Evolutionary conservation across 1,284 basidiomycete species (phyloP), one percentile per base, ranked within the genome.

Genomic region (Austroboletus novae-zelandiae): DNA sequence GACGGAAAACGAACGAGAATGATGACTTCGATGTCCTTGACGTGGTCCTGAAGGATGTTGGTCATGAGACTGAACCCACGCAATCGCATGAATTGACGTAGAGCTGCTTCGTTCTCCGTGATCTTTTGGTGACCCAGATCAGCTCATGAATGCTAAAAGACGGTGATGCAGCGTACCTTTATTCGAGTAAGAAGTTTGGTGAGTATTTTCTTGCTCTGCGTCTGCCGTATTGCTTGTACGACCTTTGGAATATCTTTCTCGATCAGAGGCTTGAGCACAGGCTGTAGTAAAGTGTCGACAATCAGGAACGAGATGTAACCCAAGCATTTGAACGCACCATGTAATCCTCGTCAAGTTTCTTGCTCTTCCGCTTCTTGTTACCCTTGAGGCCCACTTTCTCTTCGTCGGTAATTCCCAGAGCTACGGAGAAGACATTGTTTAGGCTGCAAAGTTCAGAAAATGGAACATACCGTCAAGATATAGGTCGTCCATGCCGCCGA

Each of bases 21-120:
- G 31, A 88, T 73, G 30, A 98, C 76, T 36, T 94, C 89, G 23
- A 74, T 58, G 59, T 98, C 91, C 29, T 81, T 77, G 14, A 70
- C 67, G 63, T 94, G 78, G 61, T 98, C 94, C 43, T 89, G 83
- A 30, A 98, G 73, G 40, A 98, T 78, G 64, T 89, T 93, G 43
- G 82, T 87, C 91, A 98, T 94, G 20, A 96, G 74, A 68, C 89
- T 91, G 67, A 97, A 94, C 1, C 94, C 95, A 68, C 97, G 93
- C 63, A 98, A 75, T 29, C 94, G 89, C 83, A 98, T 91, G 47
- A 98, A 77, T 64, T 93, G 84, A 40, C 92, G 81, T 34, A 95
- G 78, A 17, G 93, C 84, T 0, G 80, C 76, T 40, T 83, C 78
- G 52, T 97, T 93, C 35, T 88, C 84, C 1, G 94, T 96, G 60